phyloP scores from a whole-genome alignment of 2,329 filamentous ascomycete genomes.

The Sphaerulina populicola region DNA sequence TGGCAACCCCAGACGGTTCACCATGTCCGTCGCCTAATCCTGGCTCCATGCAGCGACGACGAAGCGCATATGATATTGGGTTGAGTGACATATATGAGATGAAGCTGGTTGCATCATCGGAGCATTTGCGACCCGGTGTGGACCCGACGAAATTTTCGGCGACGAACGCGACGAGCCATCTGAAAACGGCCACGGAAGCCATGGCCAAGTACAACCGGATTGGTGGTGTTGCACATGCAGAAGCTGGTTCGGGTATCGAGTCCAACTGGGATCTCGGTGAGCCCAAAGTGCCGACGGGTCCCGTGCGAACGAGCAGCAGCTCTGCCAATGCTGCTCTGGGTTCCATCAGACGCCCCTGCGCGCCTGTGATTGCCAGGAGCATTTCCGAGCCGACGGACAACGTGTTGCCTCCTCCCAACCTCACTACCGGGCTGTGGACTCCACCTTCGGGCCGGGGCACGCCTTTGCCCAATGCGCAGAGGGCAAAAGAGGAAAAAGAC shows the following conservation, averaged over 20 bases:
- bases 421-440: constrained; percentile 35
- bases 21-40: constrained; percentile 20
- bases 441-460: constrained; percentile 23
- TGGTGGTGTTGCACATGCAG: constrained; percentile 12
- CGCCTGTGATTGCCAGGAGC: constrained; percentile 15
- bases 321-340: constrained; percentile 19
- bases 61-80: constrained; percentile 38
- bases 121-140: constrained; percentile 55
- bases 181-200: constrained; percentile 17
- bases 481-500: constrained; percentile 19
- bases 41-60: constrained; percentile 23
- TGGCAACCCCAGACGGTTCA: constrained; percentile 1
- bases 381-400: constrained; percentile 28
- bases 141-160: constrained; percentile 32
- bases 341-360: constrained; percentile 19
- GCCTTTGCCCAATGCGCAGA: constrained; percentile 18
- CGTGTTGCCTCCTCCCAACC: constrained; percentile 27
- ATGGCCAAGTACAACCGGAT: constrained; percentile 18
- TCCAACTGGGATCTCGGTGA: constrained; percentile 16
- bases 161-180: constrained; percentile 10
- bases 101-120: constrained; percentile 63
- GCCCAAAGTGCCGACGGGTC: constrained; percentile 20
- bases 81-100: constrained; percentile 61
- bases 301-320: constrained; percentile 16
- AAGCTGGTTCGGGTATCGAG: constrained; percentile 16